A percentile compares a stretch with the other conserved stretches of the same genome.
These are phyloP conservation scores for Mangifera indica DNA, from an alignment of 345 rosid species.

Conservation along the genomic window DNA sequence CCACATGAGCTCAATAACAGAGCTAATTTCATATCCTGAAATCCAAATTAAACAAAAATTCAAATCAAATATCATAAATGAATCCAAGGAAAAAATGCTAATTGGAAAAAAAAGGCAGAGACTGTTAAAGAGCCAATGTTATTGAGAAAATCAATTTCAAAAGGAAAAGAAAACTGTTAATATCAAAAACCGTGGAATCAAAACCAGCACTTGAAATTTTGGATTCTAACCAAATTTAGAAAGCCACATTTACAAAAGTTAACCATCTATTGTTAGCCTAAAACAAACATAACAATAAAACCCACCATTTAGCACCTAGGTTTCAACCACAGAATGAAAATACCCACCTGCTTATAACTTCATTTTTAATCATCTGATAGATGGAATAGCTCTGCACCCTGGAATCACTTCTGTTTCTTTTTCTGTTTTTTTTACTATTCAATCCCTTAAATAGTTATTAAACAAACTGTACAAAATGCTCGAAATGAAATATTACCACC, in stretches of 20 bases:
- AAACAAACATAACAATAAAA: conserved; percentile 14
- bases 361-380: conserved; percentile 8
- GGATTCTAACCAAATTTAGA: conserved; percentile 11
- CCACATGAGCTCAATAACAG: conserved; percentile 4
- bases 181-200: background rate
- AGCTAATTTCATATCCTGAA: background rate
- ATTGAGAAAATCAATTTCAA: background rate
- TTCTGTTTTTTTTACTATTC: background rate
- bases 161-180: background rate
- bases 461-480: conserved; percentile 22
- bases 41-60: background rate
- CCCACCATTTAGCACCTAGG: conserved; percentile 10
- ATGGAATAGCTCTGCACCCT: background rate
- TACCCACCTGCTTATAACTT: conserved; percentile 10
- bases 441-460: conserved; percentile 2
- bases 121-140: background rate
- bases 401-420: conserved; percentile 1
- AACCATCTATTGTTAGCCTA: background rate
- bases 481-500: conserved; percentile 30
- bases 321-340: conserved; percentile 13
- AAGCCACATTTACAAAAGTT: conserved; percentile 1
- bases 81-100: background rate
- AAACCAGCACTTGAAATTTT: conserved; percentile 1
- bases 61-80: background rate
- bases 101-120: background rate